Conservation (phyloP, 169 alveolate genomes). For the Cystoisospora suis region DNA sequence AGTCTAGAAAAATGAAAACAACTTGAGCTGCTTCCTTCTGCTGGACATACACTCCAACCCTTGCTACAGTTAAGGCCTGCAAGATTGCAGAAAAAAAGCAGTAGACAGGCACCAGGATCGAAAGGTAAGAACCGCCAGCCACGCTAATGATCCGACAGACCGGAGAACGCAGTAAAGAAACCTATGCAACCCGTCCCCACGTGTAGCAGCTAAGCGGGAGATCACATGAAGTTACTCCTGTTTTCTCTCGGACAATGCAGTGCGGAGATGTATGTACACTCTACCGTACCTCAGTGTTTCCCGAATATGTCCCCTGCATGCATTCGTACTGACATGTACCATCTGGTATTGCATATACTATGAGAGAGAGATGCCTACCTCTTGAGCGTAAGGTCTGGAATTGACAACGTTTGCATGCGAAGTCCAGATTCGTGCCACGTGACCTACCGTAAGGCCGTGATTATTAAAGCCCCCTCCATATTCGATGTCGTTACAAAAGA, state of each 20-base stretch:
- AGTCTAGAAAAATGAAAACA: slow-evolving; percentile 18
- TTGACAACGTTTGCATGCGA: too few relatives aligned
- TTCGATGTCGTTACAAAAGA: too few relatives aligned
- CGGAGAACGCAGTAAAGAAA: background rate
- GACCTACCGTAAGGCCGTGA: too few relatives aligned
- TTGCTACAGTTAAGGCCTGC: slow-evolving; percentile 10
- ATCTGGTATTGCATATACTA: too few relatives aligned
- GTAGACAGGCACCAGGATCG: background rate
- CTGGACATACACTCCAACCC: slow-evolving; percentile 14
- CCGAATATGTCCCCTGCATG: too few relatives aligned
- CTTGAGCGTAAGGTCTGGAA: too few relatives aligned
- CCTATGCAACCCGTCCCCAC: background rate
- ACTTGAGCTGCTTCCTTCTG: slow-evolving; percentile 1
- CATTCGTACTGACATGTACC: too few relatives aligned
- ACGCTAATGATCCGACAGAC: background rate
- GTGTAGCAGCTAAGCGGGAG: background rate
- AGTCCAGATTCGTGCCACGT: too few relatives aligned
- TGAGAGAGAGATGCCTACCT: too few relatives aligned
- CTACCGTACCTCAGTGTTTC: too few relatives aligned
- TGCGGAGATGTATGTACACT: too few relatives aligned
- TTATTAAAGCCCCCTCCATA: too few relatives aligned
- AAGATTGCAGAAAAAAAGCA: background rate
- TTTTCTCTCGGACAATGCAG: background rate
- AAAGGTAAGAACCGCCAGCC: background rate
- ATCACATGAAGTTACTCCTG: background rate